A percentile compares a stretch with the other conserved stretches of the same genome.
phyloP scores from a whole-genome alignment of 148 eudicot genomes.

The Pharnaceum exiguum region DNA sequence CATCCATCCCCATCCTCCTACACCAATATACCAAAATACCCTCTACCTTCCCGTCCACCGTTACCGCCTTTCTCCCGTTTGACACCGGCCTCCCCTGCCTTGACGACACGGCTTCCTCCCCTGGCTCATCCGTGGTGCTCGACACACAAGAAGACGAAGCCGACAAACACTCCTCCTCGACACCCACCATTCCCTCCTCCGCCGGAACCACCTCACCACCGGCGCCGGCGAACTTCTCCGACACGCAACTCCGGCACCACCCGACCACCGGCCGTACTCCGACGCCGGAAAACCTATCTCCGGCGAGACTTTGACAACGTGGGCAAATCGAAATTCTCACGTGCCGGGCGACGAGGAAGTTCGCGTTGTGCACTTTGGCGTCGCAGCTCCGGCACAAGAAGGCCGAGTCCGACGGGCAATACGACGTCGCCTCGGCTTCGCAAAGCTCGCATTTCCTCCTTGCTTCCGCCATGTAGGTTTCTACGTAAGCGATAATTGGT shows the following conservation, averaged over 20 bases:
- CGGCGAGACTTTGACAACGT: constrained; percentile 21
- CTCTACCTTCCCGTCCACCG: constrained; percentile 34
- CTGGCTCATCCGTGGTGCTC: constrained; percentile 24
- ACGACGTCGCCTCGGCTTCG: constrained; percentile 29
- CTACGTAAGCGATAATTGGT: too few species aligned
- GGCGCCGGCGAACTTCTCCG: not conserved
- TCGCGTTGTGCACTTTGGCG: constrained; percentile 46
- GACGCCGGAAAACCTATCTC: constrained; percentile 25
- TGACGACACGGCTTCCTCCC: not conserved
- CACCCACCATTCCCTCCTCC: too few species aligned
- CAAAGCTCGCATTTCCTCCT: constrained; percentile 44
- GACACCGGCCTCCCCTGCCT: constrained; percentile 7
- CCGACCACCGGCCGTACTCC: not conserved
- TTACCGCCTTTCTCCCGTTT: not conserved
- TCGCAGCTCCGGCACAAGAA: constrained; percentile 49
- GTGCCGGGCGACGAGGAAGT: constrained; percentile 79
- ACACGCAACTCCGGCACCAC: constrained; percentile 30
- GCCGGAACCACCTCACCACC: not conserved
- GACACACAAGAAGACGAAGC: constrained; percentile 24
- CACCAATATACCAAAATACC: constrained; percentile 60
- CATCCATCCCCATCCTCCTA: constrained; percentile 26
- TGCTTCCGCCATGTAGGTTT: constrained; percentile 2
- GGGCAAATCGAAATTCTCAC: constrained; percentile 33
- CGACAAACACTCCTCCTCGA: constrained; percentile 15
- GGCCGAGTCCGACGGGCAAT: constrained; percentile 54